A percentile compares a stretch with the other conserved stretches of the same genome.
Conservation (phyloP, 1,284 basidiomycete genomes). For the Trichosporon sp. region DNA sequence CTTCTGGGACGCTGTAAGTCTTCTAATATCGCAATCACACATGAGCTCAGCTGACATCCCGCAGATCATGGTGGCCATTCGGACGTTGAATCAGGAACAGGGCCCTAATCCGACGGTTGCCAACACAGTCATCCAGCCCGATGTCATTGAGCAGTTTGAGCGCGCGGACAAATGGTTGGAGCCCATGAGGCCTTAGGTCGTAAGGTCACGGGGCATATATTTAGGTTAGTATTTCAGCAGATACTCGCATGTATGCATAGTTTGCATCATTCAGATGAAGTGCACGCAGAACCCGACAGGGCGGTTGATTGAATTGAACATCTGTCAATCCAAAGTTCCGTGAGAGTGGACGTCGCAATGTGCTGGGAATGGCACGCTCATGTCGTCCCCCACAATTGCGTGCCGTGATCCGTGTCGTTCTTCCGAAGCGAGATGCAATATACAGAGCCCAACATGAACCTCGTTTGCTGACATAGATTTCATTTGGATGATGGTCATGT, state of each 20-base stretch:
- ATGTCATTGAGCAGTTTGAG: constrained; percentile 92
- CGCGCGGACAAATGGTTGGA: constrained; percentile 88
- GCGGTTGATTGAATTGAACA: constrained; percentile 10
- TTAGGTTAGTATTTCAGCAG: constrained; percentile 11
- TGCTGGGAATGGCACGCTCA: background rate
- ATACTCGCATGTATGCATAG: constrained; percentile 12
- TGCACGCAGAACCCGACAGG: background rate
- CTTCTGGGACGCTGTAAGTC: constrained; percentile 94
- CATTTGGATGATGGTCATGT: background rate
- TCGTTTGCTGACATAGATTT: background rate
- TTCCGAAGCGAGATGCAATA: too few species aligned
- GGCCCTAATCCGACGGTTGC: constrained; percentile 68
- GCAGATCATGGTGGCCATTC: constrained; percentile 83
- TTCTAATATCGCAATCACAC: background rate
- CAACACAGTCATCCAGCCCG: constrained; percentile 47
- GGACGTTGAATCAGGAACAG: constrained; percentile 76
- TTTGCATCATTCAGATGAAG: constrained; percentile 11
- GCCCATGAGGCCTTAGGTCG: constrained; percentile 77
- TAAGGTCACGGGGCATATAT: constrained; percentile 4
- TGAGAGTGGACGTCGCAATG: background rate
- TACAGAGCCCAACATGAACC: background rate
- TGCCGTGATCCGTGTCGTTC: too few species aligned
- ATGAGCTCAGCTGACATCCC: constrained; percentile 32
- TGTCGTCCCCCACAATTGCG: too few species aligned
- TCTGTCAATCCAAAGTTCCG: constrained; percentile 1